These are phyloP conservation scores for Ganoderma meredithae DNA, from an alignment of 1,284 basidiomycete genomes.

Conservation along the genomic window DNA sequence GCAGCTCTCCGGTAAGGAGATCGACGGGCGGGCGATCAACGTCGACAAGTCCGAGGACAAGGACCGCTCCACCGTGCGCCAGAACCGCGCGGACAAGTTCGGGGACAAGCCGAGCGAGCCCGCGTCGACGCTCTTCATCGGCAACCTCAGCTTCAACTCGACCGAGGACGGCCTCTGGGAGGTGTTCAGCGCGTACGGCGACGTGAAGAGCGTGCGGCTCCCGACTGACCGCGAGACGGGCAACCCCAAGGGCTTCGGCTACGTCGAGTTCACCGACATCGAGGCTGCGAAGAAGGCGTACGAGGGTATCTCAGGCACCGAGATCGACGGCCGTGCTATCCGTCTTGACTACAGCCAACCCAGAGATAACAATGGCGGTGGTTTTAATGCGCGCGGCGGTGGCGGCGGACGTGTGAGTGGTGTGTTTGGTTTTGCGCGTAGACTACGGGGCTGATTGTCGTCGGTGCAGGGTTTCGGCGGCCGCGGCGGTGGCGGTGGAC, in stretches of 20 bases:
- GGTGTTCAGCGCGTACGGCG: conserved; percentile 90
- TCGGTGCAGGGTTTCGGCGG: conserved; percentile 26
- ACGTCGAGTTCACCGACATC: conserved; percentile 91
- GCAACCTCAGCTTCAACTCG: conserved; percentile 86
- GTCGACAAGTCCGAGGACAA: conserved; percentile 81
- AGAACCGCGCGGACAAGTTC: conserved; percentile 82
- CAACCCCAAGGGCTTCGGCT: conserved; percentile 94
- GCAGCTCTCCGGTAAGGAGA: conserved; percentile 81
- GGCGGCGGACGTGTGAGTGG: conserved; percentile 52
- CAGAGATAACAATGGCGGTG: conserved; percentile 66
- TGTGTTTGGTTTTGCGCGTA: conserved; percentile 43
- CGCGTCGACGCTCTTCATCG: conserved; percentile 86
- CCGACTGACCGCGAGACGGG: conserved; percentile 95
- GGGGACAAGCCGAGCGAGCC: conserved; percentile 78
- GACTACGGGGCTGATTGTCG: conserved; percentile 45
- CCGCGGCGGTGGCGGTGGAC: conserved; percentile 16
- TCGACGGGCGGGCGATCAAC: conserved; percentile 91
- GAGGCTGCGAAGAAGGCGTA: conserved; percentile 87
- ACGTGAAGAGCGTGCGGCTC: conserved; percentile 88
- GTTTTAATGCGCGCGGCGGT: conserved; percentile 43
- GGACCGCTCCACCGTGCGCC: conserved; percentile 60
- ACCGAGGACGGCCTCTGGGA: conserved; percentile 92
- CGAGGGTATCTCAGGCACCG: conserved; percentile 73
- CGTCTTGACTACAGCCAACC: conserved; percentile 94
- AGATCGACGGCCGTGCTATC: conserved; percentile 85